Percentiles rank a stretch among this genome's conserved stretches.
phyloP scores from a whole-genome alignment of 257 asterid species.

The Nicotiana knightiana region DNA sequence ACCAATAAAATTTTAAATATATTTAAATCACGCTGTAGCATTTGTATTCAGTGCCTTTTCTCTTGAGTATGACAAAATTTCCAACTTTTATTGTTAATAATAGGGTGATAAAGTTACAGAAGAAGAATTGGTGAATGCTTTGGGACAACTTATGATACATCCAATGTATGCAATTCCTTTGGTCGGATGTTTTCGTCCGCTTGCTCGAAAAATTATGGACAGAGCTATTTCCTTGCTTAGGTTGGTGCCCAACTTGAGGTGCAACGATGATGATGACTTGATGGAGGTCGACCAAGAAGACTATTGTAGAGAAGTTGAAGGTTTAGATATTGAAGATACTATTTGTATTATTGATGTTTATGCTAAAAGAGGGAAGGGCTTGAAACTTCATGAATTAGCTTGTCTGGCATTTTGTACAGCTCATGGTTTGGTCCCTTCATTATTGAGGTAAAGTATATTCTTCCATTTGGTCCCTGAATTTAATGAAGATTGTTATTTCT shows the following conservation, averaged over 20 bases:
- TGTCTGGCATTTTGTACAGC: slow-evolving; percentile 79
- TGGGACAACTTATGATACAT: slow-evolving; percentile 67
- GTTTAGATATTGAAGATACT: slow-evolving; percentile 28
- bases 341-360: slow-evolving; percentile 45
- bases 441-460: slow-evolving; percentile 48
- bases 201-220: slow-evolving; percentile 53
- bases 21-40: too few relatives aligned
- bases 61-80: not conserved
- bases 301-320: slow-evolving; percentile 43
- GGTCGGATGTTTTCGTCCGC: slow-evolving; percentile 78
- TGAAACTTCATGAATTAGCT: slow-evolving; percentile 81
- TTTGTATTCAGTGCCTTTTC: not conserved
- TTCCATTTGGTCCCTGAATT: not conserved
- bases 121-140: slow-evolving; percentile 62
- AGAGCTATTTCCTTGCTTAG: slow-evolving; percentile 53
- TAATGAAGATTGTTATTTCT: not conserved
- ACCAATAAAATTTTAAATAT: not conserved
- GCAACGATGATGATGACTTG: slow-evolving; percentile 29
- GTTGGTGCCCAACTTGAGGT: slow-evolving; percentile 48
- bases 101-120: slow-evolving; percentile 60
- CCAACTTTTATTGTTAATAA: not conserved
- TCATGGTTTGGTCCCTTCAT: slow-evolving; percentile 57
- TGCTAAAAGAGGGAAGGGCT: slow-evolving; percentile 44
- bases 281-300: slow-evolving; percentile 45
- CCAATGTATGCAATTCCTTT: slow-evolving; percentile 74